A percentile compares a stretch with the other conserved stretches of the same genome.
Conservation (phyloP, 352 stramenopile genomes). For the Bremia lactucae region DNA sequence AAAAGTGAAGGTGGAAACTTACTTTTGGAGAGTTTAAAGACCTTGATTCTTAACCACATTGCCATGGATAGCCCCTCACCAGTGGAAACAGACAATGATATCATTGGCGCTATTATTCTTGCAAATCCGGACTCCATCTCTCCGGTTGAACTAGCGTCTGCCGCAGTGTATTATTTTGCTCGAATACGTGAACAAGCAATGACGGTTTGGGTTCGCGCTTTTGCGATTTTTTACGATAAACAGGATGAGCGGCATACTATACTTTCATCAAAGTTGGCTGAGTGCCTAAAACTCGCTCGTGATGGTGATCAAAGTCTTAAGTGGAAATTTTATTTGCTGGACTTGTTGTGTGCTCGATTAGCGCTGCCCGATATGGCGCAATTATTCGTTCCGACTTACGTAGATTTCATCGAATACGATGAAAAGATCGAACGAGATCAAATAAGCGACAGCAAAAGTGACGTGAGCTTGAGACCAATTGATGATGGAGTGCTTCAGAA, state of each 20-base stretch:
- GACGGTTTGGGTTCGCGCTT: slow-evolving; percentile 51
- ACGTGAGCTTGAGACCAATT: slow-evolving; percentile 31
- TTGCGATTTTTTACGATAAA: slow-evolving; percentile 65
- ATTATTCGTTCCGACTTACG: slow-evolving; percentile 58
- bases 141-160: slow-evolving; percentile 28
- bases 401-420: slow-evolving; percentile 49
- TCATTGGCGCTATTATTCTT: slow-evolving; percentile 38
- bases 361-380: slow-evolving; percentile 64
- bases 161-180: slow-evolving; percentile 33
- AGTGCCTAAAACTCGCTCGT: slow-evolving; percentile 35
- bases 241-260: slow-evolving; percentile 54
- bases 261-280: slow-evolving; percentile 36
- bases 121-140: slow-evolving; percentile 17
- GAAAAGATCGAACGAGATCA: slow-evolving; percentile 16
- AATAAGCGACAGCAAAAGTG: slow-evolving; percentile 12
- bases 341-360: slow-evolving; percentile 70
- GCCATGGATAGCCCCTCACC: slow-evolving; percentile 12
- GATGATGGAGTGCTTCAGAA: slow-evolving; percentile 62
- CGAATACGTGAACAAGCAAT: slow-evolving; percentile 62
- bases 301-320: slow-evolving; percentile 20
- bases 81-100: slow-evolving; percentile 17
- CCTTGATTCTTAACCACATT: slow-evolving; percentile 44
- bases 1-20: slow-evolving; percentile 32
- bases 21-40: slow-evolving; percentile 63
- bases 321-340: slow-evolving; percentile 66